Percentiles rank a stretch among this genome's conserved stretches.
phyloP scores from a whole-genome alignment of 2,329 filamentous ascomycete genomes.

The Clarireedia paspali region DNA sequence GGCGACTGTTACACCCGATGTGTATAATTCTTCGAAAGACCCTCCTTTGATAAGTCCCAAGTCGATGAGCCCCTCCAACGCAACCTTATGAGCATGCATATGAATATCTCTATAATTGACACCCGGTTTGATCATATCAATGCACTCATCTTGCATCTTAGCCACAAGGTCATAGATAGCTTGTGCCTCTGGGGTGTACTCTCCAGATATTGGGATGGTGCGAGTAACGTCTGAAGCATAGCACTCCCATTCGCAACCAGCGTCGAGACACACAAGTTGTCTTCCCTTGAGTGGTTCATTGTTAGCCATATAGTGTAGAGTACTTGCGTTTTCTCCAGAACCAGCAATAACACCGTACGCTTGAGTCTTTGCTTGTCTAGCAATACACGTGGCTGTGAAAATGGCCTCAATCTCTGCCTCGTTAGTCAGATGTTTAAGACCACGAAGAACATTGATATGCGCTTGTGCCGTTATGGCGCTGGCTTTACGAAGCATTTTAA shows the following conservation, averaged over 20 bases:
- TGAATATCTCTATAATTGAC: constrained; percentile 66
- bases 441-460: constrained; percentile 64
- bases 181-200: constrained; percentile 60
- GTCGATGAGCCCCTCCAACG: constrained; percentile 59
- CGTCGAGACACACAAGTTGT: constrained; percentile 76
- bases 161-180: constrained; percentile 72
- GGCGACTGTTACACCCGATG: constrained; percentile 45
- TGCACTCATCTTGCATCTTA: constrained; percentile 72
- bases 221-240: constrained; percentile 90
- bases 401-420: constrained; percentile 79
- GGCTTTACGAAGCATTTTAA: constrained; percentile 72
- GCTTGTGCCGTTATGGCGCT: constrained; percentile 72
- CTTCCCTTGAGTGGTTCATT: constrained; percentile 61
- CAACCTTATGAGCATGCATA: constrained; percentile 63
- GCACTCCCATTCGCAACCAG: constrained; percentile 74
- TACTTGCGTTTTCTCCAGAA: constrained; percentile 72
- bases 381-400: constrained; percentile 66
- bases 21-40: constrained; percentile 43
- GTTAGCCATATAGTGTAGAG: constrained; percentile 81
- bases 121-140: constrained; percentile 60
- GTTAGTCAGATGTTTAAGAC: constrained; percentile 55
- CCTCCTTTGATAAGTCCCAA: constrained; percentile 66
- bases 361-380: constrained; percentile 65
- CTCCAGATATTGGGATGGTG: constrained; percentile 70
- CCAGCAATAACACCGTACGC: constrained; percentile 88